These are phyloP conservation scores for Escallonia herrerae DNA, from an alignment of 129 eudicot genomes.

Conservation along the genomic window DNA sequence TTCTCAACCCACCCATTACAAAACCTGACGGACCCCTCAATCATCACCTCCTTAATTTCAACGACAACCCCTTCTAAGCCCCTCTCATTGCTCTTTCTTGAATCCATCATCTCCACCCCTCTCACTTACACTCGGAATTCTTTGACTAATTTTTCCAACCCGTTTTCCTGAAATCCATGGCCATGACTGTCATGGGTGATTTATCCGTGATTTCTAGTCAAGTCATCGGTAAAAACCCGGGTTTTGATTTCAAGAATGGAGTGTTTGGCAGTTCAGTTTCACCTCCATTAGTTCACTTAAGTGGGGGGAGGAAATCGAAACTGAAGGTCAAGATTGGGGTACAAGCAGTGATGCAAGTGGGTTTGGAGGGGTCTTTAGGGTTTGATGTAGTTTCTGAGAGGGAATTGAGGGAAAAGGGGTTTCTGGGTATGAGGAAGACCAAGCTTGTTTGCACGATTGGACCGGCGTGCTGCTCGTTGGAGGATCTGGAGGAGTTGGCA, in stretches of 20 bases:
- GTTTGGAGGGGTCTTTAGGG: conserved; percentile 13
- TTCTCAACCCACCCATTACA: no score
- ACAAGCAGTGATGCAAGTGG: conserved; percentile 36
- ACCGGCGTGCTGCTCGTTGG: conserved; percentile 50
- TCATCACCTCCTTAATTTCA: no score
- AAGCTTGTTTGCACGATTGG: conserved; percentile 76
- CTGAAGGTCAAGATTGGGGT: neutral
- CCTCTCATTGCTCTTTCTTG: no score
- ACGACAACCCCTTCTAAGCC: no score
- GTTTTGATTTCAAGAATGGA: conserved; percentile 9
- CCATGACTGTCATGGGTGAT: conserved; percentile 32
- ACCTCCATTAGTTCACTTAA: conserved; percentile 7
- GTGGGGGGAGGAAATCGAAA: conserved; percentile 5
- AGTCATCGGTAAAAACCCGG: conserved; percentile 6
- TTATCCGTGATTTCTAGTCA: conserved; percentile 15
- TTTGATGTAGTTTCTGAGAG: conserved; percentile 50
- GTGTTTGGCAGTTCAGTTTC: conserved; percentile 21
- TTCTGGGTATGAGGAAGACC: conserved; percentile 64
- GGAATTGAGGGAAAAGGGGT: conserved; percentile 62
- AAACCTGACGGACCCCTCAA: no score
- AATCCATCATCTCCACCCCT: no score
- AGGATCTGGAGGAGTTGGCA: conserved; percentile 60
- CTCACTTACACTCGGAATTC: neutral
- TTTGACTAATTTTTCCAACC: neutral
- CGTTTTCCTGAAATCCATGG: conserved; percentile 15